Percentiles rank a stretch among this genome's conserved stretches.
phyloP scores from a whole-genome alignment of 192 early-diverging fungal genomes.

The Diversispora eburnea region DNA sequence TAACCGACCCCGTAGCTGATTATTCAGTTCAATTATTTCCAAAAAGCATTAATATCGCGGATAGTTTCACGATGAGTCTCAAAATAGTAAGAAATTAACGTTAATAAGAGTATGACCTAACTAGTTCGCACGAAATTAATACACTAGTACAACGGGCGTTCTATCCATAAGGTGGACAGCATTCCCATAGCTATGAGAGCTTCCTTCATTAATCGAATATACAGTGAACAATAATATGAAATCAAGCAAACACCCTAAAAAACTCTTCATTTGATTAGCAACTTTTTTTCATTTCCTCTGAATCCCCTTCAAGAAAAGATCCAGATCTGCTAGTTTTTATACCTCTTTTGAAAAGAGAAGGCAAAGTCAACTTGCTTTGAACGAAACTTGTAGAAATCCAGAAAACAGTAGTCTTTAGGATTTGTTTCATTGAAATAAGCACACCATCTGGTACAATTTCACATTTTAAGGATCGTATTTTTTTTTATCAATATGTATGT shows the following conservation, averaged over 20 bases:
- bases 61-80: conserved; percentile 11
- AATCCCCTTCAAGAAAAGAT: neutral
- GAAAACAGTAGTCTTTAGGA: conserved; percentile 25
- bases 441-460: conserved; percentile 3
- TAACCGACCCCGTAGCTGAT: neutral
- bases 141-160: conserved; percentile 27
- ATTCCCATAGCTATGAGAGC: conserved; percentile 25
- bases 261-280: conserved; percentile 10
- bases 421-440: conserved; percentile 15
- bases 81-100: conserved; percentile 14
- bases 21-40: conserved; percentile 32
- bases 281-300: conserved; percentile 15
- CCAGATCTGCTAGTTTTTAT: conserved; percentile 20
- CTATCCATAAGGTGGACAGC: conserved; percentile 27
- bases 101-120: conserved; percentile 18
- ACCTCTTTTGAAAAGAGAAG: conserved; percentile 29
- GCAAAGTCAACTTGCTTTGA: conserved; percentile 31
- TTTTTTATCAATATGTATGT: no score
- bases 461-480: no score
- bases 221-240: conserved; percentile 21
- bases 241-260: neutral
- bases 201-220: conserved; percentile 19
- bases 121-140: conserved; percentile 2
- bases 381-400: conserved; percentile 24
- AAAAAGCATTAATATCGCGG: conserved; percentile 16